Percentiles rank a stretch among this genome's conserved stretches.
These are phyloP conservation scores for Falciphora oryzae DNA, from an alignment of 2,329 filamentous ascomycete genomes.

Conservation along the genomic window DNA sequence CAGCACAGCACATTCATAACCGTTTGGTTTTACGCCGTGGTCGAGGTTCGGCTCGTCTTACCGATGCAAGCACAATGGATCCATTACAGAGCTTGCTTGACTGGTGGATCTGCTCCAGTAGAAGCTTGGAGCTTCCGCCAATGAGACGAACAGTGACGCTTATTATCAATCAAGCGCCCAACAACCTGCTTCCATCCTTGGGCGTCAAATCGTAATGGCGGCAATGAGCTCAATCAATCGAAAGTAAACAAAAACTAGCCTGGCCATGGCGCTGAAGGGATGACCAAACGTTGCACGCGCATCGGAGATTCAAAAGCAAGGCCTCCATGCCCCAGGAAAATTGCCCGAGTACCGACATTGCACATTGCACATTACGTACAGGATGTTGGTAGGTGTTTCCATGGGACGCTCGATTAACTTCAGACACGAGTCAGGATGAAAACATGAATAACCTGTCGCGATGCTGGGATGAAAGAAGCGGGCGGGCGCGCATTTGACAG, in stretches of 20 bases:
- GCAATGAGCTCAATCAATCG: no score
- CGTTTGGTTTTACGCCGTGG: background rate
- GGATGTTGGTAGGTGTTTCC: background rate
- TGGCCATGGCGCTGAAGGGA: no score
- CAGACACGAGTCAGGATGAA: background rate
- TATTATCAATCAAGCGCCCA: no score
- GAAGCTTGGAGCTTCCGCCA: no score
- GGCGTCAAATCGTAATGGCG: no score
- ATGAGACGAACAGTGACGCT: no score
- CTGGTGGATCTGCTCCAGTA: no score
- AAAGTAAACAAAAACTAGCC: no score
- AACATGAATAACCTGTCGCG: background rate
- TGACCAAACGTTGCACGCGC: no score
- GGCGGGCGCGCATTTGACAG: background rate
- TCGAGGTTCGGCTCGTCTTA: background rate
- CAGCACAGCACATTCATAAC: background rate
- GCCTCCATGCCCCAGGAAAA: background rate
- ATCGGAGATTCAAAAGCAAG: background rate
- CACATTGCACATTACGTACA: background rate
- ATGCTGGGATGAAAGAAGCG: background rate
- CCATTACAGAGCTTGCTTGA: no score
- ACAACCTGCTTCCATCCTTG: no score
- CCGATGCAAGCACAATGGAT: background rate
- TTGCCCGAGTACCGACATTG: background rate
- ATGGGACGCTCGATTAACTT: background rate